Evolutionary conservation across 169 alveolate genomes (phyloP).

Genomic region (Cryptosporidium tyzzeri): DNA sequence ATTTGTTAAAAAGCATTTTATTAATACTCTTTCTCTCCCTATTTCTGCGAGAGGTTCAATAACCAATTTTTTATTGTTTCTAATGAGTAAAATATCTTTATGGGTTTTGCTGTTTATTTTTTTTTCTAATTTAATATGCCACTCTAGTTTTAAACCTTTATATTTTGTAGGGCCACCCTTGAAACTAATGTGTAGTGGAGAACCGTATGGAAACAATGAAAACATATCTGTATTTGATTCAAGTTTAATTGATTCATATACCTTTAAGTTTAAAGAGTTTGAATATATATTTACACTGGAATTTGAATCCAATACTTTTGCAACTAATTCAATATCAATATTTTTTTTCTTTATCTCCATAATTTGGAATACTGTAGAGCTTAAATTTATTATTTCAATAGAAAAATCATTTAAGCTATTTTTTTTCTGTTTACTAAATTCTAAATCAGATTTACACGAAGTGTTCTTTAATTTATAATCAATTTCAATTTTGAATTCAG

Average conservation of each 20-base stretch:
- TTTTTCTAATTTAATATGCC: conserved; percentile 21
- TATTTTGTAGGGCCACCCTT: conserved; percentile 46
- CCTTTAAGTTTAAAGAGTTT: conserved; percentile 12
- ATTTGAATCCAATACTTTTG: conserved; percentile 16
- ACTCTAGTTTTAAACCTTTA: conserved; percentile 7
- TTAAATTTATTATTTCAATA: not conserved
- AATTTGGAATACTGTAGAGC: conserved; percentile 6
- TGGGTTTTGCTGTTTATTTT: not conserved
- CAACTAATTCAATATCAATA: conserved; percentile 5
- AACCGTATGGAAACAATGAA: conserved; percentile 47
- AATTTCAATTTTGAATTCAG: conserved; percentile 17
- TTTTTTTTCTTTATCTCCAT: conserved; percentile 1
- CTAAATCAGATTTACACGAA: not conserved
- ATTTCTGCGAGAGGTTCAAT: conserved; percentile 52
- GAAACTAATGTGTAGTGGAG: conserved; percentile 14
- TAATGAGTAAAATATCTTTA: conserved; percentile 18
- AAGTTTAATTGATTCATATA: conserved; percentile 48
- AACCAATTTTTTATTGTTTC: conserved; percentile 6
- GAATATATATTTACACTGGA: not conserved
- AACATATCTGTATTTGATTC: conserved; percentile 12
- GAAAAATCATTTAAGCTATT: not conserved
- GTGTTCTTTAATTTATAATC: not conserved
- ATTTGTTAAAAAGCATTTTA: conserved; percentile 20
- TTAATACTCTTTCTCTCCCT: conserved; percentile 32
- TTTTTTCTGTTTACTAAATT: not conserved